A percentile compares a stretch with the other conserved stretches of the same genome.
Conservation (phyloP, 805 yeast genomes). For the Kockiozyma suomiensis region DNA sequence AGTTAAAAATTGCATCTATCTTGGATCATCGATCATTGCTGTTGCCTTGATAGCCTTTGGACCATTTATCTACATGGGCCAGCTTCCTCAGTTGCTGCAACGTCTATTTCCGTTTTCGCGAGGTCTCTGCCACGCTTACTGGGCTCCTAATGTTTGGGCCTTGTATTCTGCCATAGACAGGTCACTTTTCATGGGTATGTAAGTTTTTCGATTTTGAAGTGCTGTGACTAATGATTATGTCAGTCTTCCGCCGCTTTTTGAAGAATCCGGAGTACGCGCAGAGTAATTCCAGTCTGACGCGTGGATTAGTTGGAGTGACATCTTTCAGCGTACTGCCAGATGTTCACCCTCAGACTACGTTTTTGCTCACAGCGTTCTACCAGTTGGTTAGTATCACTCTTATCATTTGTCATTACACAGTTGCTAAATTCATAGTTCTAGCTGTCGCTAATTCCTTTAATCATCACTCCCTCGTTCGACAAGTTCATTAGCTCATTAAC, state of each 20-base stretch:
- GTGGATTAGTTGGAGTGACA: constrained; percentile 92
- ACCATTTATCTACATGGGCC: constrained; percentile 69
- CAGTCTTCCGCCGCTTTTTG: constrained; percentile 19
- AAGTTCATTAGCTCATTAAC: constrained; percentile 84
- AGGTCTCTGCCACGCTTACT: constrained; percentile 95
- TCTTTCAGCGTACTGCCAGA: constrained; percentile 78
- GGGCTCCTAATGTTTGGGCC: constrained; percentile 99
- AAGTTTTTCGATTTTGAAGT: neutral
- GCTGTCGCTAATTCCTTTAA: constrained; percentile 33
- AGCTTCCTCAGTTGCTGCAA: constrained; percentile 62
- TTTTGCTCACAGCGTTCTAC: constrained; percentile 77
- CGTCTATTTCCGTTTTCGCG: constrained; percentile 91
- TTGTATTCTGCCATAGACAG: constrained; percentile 83
- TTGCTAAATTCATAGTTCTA: neutral
- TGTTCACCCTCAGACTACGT: constrained; percentile 75
- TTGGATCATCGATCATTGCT: constrained; percentile 62
- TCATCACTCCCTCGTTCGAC: constrained; percentile 68
- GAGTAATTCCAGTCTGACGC: constrained; percentile 48
- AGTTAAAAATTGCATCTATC: constrained; percentile 54
- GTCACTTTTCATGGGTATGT: constrained; percentile 46
- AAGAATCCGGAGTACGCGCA: constrained; percentile 12
- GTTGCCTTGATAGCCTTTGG: constrained; percentile 72
- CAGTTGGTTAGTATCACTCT: constrained; percentile 55
- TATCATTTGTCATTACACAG: neutral
- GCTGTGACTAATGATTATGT: neutral